Evolutionary conservation across 176 grass and related monocot genomes (phyloP).

Genomic region (Musa itinerans): DNA sequence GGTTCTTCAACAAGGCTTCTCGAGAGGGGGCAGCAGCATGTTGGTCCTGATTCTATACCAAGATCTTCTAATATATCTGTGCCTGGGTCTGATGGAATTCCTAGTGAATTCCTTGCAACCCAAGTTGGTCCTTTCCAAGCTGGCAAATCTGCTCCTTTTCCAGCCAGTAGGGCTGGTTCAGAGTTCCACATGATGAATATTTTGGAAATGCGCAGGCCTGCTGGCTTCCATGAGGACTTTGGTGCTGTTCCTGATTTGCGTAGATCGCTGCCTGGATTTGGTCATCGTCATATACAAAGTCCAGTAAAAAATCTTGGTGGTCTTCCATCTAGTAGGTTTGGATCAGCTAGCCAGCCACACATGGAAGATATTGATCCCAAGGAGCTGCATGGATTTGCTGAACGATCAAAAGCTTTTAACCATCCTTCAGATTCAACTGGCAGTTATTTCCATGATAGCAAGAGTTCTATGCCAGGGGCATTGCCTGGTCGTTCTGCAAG

Average conservation of each 20-base stretch:
- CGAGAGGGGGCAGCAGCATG: background rate
- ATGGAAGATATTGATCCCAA: constrained; percentile 11
- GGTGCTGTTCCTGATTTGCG: background rate
- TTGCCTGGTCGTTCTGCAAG: background rate
- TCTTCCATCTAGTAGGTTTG: constrained; percentile 23
- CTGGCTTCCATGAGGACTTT: constrained; percentile 38
- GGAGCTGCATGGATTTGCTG: constrained; percentile 21
- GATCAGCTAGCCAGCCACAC: background rate
- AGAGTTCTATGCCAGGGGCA: background rate
- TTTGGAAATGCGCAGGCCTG: constrained; percentile 22
- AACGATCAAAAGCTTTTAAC: constrained; percentile 23
- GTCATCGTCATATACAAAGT: constrained; percentile 43
- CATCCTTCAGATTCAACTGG: constrained; percentile 10
- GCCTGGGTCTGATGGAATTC: constrained; percentile 28
- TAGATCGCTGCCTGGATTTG: constrained; percentile 28
- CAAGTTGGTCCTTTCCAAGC: constrained; percentile 20
- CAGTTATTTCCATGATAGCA: constrained; percentile 1
- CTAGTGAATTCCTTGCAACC: constrained; percentile 31
- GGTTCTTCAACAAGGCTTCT: constrained; percentile 6
- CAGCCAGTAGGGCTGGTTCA: background rate
- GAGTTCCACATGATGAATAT: constrained; percentile 15
- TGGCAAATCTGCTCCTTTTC: constrained; percentile 11
- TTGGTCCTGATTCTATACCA: constrained; percentile 1
- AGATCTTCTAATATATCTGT: constrained; percentile 28
- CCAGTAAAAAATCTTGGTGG: constrained; percentile 33